These are phyloP conservation scores for Gossypium stocksii DNA, from an alignment of 345 rosid genomes.

Conservation along the genomic window DNA sequence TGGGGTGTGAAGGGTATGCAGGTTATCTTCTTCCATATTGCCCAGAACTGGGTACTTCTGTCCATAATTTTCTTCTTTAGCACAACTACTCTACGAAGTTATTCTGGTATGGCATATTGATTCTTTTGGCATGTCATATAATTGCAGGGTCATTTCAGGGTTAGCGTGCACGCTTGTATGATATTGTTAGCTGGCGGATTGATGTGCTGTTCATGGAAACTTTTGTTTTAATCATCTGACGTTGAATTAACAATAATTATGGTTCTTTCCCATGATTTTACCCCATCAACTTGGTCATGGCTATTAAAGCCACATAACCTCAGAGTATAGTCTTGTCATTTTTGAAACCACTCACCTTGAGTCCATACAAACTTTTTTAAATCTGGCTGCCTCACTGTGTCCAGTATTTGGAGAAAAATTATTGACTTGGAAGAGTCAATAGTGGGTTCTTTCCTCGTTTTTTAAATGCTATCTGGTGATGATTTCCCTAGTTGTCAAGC, in stretches of 20 bases:
- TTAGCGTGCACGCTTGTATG: conserved; percentile 61
- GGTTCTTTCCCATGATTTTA: conserved; percentile 33
- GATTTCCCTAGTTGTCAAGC: neutral
- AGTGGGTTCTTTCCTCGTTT: neutral
- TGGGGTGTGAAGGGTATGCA: conserved; percentile 19
- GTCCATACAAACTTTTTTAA: conserved; percentile 13
- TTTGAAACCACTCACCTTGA: neutral
- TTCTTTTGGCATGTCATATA: conserved; percentile 66
- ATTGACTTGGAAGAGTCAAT: conserved; percentile 11
- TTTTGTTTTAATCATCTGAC: conserved; percentile 48
- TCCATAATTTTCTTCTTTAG: conserved; percentile 29
- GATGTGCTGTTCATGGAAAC: conserved; percentile 73
- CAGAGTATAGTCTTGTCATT: neutral
- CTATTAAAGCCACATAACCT: conserved; percentile 20
- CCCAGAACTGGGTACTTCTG: conserved; percentile 22
- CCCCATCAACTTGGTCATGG: conserved; percentile 19
- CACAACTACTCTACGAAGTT: conserved; percentile 26
- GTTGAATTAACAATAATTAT: conserved; percentile 40
- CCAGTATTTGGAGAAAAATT: conserved; percentile 14
- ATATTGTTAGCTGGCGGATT: conserved; percentile 68
- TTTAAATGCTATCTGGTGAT: neutral
- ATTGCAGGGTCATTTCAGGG: conserved; percentile 73
- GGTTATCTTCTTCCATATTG: conserved; percentile 20
- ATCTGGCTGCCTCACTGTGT: conserved; percentile 8
- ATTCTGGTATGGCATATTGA: conserved; percentile 47